Base-by-base conservation (phyloP, 176 grass and related monocot species). In the Hyparrhenia diplandra region DNA sequence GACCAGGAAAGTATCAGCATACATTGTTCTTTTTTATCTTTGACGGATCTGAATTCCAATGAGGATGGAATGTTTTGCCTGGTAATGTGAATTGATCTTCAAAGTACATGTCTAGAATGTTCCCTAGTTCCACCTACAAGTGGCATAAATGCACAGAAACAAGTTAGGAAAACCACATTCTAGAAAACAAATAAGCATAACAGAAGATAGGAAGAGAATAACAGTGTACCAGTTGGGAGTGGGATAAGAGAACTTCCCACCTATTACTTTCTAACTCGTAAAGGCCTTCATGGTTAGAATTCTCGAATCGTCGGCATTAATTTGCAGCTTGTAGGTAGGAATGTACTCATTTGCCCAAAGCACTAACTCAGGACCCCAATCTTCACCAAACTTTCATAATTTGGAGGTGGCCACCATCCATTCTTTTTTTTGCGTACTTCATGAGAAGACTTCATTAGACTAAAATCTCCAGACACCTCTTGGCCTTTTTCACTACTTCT, bases 91-190 rank as follows among this genome's bases (percentile, higher is more conserved):
- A 95, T 45, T 85, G 83, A 84, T 98, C 95, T 89, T 98, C 95
- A 86, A 92, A 98, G 87, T 98, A 94, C 86, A 95, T 87, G 84
- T 98, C 95, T 59, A 91, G 67, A 91, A 95, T 25, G 66, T 89
- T 95, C 52, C 84, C 92, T 73, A 98, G 55, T 70, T 98, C 88
- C 67, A 61, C 87, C 95, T 98, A 81, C 52, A 78, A 45, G 77
- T 47, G 24, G 20, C 74, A 25, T 40, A 74, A 39, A 39, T 39
- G 37, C 37, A 39, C 37, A 39, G 37, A 39, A 83, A 80, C 18
- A 80, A 69, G 30, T 42, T 80, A 85, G 20, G 12, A 55, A 24
- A 20, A 64, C 30, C 8, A 77, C 21, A 20, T 41, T 39, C 34
- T 43, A 71, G 13, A 28, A 69, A 75, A 41, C 4, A 65, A 59